Evolutionary conservation across 345 rosid genomes (phyloP), one percentile per base, ranked within the genome.

Genomic region (Reutealis trisperma): DNA sequence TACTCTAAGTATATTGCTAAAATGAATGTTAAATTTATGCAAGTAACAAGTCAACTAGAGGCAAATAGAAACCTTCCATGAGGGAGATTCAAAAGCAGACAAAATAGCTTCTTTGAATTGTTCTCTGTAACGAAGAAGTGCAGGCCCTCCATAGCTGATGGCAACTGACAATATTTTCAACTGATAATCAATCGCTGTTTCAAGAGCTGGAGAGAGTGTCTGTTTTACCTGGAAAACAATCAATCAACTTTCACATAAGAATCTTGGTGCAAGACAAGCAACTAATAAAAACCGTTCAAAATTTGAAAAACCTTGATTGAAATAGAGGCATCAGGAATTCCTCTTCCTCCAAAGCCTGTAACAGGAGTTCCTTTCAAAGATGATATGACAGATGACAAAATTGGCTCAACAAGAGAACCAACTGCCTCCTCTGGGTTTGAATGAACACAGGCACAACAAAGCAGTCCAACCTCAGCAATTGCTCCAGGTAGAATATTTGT

Each of bases 401-500:
- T 88, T 71, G 98, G 99, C 78, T 92, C 93, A 73, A 93, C 96
- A 87, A 96, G 89, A 74, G 88, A 87, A 84, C 83, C 78, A 76
- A 89, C 92, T 71, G 99, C 96, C 88, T 92, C 97, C 78, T 93
- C 93, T 14, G 99, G 99, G 86, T 88, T 89, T 78, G 99, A 85
- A 80, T 93, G 98, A 85, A 96, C 89, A 85, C 96, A 93, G 62
- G 99, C 98, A 86, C 99, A 91, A 78, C 98, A 93, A 86, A 96
- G 99, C 80, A 92, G 85, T 81, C 99, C 99, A 77, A 96, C 97
- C 88, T 96, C 99, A 10, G 99, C 98, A 84, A 96, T 83, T 81
- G 99, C 98, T 78, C 99, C 99, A 68, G 98, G 99, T 84, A 96
- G 99, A 86, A 96, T 92, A 83, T 88, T 96, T 80, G 94, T 86